A percentile compares a stretch with the other conserved stretches of the same genome.
phyloP scores from a whole-genome alignment of 2,329 filamentous ascomycete genomes.

The Hawksworthiomyces lignivorus region DNA sequence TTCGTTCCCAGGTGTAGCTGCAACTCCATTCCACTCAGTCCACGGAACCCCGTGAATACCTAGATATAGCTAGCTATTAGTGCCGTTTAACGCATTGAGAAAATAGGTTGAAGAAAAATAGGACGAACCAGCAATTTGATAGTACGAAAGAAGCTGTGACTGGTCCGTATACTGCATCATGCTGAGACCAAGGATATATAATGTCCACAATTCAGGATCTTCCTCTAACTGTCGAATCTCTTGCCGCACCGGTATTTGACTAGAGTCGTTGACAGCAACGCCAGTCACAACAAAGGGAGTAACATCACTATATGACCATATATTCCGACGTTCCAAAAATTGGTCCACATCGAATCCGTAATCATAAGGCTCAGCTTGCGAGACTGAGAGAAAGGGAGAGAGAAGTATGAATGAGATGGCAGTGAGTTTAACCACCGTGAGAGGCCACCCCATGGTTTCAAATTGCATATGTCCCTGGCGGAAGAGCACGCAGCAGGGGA shows the following conservation, averaged over 20 bases:
- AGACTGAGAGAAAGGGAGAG: not conserved
- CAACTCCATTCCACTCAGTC: slow-evolving; percentile 44
- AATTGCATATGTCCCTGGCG: too few species aligned
- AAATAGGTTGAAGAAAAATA: too few species aligned
- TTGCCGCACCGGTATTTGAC: slow-evolving; percentile 38
- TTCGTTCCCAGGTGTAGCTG: slow-evolving; percentile 41
- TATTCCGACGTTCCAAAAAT: too few species aligned
- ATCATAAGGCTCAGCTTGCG: slow-evolving; percentile 32
- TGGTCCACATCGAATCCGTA: slow-evolving; percentile 39
- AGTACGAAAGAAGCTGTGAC: slow-evolving; percentile 60
- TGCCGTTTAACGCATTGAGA: too few species aligned
- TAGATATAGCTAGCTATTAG: slow-evolving; percentile 29
- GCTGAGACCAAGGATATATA: slow-evolving; percentile 68
- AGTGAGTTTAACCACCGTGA: not conserved
- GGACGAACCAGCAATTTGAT: slow-evolving; percentile 66
- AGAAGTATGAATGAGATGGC: not conserved
- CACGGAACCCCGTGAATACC: slow-evolving; percentile 75
- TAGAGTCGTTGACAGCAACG: slow-evolving; percentile 28
- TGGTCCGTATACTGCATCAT: slow-evolving; percentile 64
- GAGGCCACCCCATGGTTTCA: not conserved
- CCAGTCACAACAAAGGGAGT: slow-evolving; percentile 34
- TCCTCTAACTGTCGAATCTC: slow-evolving; percentile 62
- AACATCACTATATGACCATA: too few species aligned
- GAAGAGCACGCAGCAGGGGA: too few species aligned
- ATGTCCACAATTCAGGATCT: slow-evolving; percentile 61